Evolutionary conservation across 2,329 filamentous ascomycete species (phyloP), one percentile per base, ranked within the genome.

Genomic region (Ophiocordyceps camponoti-rufipedis): DNA sequence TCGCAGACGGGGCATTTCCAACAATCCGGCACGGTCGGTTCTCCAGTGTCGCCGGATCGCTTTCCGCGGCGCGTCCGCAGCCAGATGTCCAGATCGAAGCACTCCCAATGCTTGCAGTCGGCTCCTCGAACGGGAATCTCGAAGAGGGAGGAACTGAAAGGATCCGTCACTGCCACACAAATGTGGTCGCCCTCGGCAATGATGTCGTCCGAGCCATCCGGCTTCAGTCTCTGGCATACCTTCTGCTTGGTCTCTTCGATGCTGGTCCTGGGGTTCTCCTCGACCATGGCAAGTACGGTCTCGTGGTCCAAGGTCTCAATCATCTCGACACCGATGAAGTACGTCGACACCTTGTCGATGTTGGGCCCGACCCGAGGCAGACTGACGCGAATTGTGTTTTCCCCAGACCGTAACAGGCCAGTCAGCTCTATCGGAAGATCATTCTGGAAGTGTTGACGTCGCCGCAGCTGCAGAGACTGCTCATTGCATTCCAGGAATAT

Each of bases 1-100:
- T 70, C 69, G 59, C 89, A 96, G 29, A 94, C 76, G 0, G 91
- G 91, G 54, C 91, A 98, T 50, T 74, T 81, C 87, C 88, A 95
- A 45, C 75, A 74, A 54, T 91, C 85, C 0, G 74, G 67, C 46
- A 72, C 62, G 1, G 69, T 70, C 9, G 74, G 75, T 51, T 79
- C 70, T 10, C 46, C 46, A 8, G 8, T 31, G 29, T 31, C 12
- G 9, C 29, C 7, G 29, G 50, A 33, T 5, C 62, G 58, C 48
- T 70, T 71, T 13, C 63, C 62, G 5, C 68, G 66, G 40, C 85
- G 76, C 5, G 81, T 85, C 13, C 68, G 61, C 9, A 98, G 71
- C 66, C 85, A 96, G 1, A 75, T 88, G 18, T 82, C 73, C 8
- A 95, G 75, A 58, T 96, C 89, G 57, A 96, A 95, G 57, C 87